These are phyloP conservation scores for Cladosporium phlei DNA, from an alignment of 2,329 filamentous ascomycete species.

Conservation along the genomic window DNA sequence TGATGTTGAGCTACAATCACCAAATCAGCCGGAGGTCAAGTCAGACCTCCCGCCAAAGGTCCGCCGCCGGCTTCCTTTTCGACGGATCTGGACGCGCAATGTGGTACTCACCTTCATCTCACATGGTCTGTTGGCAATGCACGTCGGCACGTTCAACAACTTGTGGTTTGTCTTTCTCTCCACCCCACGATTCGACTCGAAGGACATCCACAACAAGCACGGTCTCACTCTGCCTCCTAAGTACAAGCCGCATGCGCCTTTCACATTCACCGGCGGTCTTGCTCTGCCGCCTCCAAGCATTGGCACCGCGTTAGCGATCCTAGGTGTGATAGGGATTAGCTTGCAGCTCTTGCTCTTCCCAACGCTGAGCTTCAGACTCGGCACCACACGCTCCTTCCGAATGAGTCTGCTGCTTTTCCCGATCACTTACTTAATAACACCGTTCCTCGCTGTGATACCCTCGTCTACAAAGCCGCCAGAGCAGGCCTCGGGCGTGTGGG, in stretches of 20 bases:
- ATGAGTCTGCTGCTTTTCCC: conserved; percentile 42
- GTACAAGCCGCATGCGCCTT: conserved; percentile 35
- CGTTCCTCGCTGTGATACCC: conserved; percentile 41
- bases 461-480: conserved; percentile 36
- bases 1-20: conserved; percentile 23
- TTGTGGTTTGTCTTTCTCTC: conserved; percentile 49
- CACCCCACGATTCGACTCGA: conserved; percentile 36
- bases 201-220: conserved; percentile 17
- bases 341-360: conserved; percentile 46
- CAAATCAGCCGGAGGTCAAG: not conserved
- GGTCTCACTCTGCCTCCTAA: conserved; percentile 36
- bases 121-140: conserved; percentile 43
- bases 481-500: conserved; percentile 35
- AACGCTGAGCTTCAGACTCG: conserved; percentile 36
- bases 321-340: conserved; percentile 44
- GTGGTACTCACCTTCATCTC: conserved; percentile 41
- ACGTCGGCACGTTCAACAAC: conserved; percentile 47
- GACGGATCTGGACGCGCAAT: conserved; percentile 44
- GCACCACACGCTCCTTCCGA: conserved; percentile 39
- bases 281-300: conserved; percentile 45
- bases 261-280: conserved; percentile 47
- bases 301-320: conserved; percentile 44
- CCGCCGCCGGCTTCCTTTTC: conserved; percentile 39
- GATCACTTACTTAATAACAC: conserved; percentile 39
- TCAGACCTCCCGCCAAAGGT: conserved; percentile 3